Percentiles rank a stretch among this genome's conserved stretches.
phyloP scores from a whole-genome alignment of 2,329 filamentous ascomycete species.

The Didymosphaeria variabile region DNA sequence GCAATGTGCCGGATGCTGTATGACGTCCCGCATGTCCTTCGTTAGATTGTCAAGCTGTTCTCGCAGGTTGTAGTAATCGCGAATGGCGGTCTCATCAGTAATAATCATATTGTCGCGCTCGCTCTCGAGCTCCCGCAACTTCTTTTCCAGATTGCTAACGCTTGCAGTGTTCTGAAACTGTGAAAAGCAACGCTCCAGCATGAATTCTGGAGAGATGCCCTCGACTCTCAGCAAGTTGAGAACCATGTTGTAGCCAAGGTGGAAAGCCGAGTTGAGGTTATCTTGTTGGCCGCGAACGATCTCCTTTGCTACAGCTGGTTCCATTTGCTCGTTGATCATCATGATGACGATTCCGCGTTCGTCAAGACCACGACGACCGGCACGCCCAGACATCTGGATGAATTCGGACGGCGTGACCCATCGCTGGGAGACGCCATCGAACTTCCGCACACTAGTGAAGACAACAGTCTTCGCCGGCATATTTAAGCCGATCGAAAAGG shows the following conservation, averaged over 20 bases:
- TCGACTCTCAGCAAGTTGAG: slow-evolving; percentile 97
- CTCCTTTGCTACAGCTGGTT: slow-evolving; percentile 89
- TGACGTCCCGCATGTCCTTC: slow-evolving; percentile 88
- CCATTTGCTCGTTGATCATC: slow-evolving; percentile 98
- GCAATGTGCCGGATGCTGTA: slow-evolving; percentile 89
- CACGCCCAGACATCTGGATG: slow-evolving; percentile 98
- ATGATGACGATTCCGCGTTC: slow-evolving; percentile 99
- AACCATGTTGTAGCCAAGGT: slow-evolving; percentile 99
- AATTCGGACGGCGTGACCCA: slow-evolving; percentile 96
- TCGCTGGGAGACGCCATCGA: slow-evolving; percentile 81
- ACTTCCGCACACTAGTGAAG: slow-evolving; percentile 97
- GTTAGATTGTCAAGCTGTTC: slow-evolving; percentile 84
- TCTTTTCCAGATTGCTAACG: slow-evolving; percentile 83
- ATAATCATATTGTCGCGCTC: slow-evolving; percentile 79
- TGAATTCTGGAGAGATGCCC: slow-evolving; percentile 97
- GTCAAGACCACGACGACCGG: slow-evolving; percentile 95
- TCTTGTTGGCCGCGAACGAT: slow-evolving; percentile 98
- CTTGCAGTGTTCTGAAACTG: slow-evolving; percentile 97
- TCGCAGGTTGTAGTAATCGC: slow-evolving; percentile 91
- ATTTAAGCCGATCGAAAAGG: slow-evolving; percentile 97
- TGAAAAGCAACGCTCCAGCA: slow-evolving; percentile 98
- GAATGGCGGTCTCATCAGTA: slow-evolving; percentile 84
- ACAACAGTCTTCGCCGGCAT: slow-evolving; percentile 99
- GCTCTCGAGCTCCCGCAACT: slow-evolving; percentile 79
- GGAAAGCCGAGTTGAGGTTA: slow-evolving; percentile 95